Evolutionary conservation across 495 filamentous ascomycete genomes (phyloP).

Genomic region (Parmelia sp.): DNA sequence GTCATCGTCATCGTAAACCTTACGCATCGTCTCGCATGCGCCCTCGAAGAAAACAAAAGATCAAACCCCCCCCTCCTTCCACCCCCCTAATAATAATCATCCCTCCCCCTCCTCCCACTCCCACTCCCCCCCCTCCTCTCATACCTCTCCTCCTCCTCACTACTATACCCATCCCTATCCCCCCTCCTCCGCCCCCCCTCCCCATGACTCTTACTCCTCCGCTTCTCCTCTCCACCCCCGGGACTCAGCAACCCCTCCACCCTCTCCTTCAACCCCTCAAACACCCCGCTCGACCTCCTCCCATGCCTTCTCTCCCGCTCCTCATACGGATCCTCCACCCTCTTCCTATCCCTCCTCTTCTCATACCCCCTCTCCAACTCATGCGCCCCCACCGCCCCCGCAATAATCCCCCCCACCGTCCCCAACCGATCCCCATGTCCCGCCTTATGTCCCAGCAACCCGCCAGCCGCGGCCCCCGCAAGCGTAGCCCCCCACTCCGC

Average conservation of each 20-base stretch:
- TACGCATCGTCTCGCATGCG: too few species aligned
- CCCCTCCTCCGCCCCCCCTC: background rate
- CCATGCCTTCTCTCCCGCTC: background rate
- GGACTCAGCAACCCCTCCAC: slow-evolving; percentile 26
- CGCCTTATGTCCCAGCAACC: slow-evolving; percentile 43
- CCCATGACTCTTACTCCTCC: background rate
- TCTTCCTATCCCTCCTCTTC: slow-evolving; percentile 42
- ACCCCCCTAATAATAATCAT: background rate
- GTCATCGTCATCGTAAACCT: too few species aligned
- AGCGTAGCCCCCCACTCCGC: slow-evolving; percentile 45
- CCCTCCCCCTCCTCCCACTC: background rate
- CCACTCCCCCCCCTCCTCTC: background rate
- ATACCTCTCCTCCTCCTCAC: background rate
- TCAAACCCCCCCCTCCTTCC: background rate
- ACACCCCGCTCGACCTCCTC: slow-evolving; percentile 38
- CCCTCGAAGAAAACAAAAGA: too few species aligned
- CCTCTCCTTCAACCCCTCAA: slow-evolving; percentile 47
- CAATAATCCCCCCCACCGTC: slow-evolving; percentile 44
- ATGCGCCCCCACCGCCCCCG: slow-evolving; percentile 53
- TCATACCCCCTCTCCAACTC: slow-evolving; percentile 38
- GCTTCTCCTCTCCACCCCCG: background rate
- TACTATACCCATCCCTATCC: background rate
- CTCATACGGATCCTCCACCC: slow-evolving; percentile 25
- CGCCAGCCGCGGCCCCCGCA: slow-evolving; percentile 47
- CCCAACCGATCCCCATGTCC: slow-evolving; percentile 42